Evolutionary conservation across 805 yeast genomes (phyloP).

Genomic region (Saturnispora halmiae): DNA sequence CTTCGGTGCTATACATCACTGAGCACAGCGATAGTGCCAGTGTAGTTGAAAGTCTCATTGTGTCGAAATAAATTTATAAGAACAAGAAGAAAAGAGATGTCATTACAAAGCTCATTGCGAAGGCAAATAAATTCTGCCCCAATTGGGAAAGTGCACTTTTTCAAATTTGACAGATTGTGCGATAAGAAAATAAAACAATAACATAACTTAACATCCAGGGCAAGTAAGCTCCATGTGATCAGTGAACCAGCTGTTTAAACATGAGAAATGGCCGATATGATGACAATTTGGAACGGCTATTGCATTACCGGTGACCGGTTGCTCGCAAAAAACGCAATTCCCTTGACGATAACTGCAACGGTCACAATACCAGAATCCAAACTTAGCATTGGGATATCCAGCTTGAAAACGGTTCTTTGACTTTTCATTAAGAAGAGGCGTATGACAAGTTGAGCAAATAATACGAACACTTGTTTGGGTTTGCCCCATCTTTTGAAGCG

Average conservation of each 20-base stretch:
- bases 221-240: slow-evolving; percentile 58
- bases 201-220: slow-evolving; percentile 52
- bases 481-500: slow-evolving; percentile 30
- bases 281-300: slow-evolving; percentile 65
- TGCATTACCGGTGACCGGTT: slow-evolving; percentile 64
- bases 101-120: background rate
- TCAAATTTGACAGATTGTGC: slow-evolving; percentile 2
- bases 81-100: background rate
- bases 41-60: slow-evolving; percentile 11
- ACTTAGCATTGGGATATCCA: slow-evolving; percentile 29
- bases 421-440: slow-evolving; percentile 49
- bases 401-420: slow-evolving; percentile 31
- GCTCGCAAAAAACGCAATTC: slow-evolving; percentile 71
- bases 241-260: slow-evolving; percentile 70
- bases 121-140: background rate
- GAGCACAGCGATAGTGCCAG: slow-evolving; percentile 11
- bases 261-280: slow-evolving; percentile 76
- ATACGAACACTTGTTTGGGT: slow-evolving; percentile 38
- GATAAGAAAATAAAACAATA: too few species aligned
- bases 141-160: background rate
- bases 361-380: slow-evolving; percentile 84
- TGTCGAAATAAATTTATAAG: background rate
- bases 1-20: slow-evolving; percentile 5
- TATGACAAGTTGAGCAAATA: slow-evolving; percentile 54
- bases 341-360: slow-evolving; percentile 51